A percentile compares a stretch with the other conserved stretches of the same genome.
phyloP scores from a whole-genome alignment of 2,329 filamentous ascomycete genomes.

The Berkeleyomyces basicola region DNA sequence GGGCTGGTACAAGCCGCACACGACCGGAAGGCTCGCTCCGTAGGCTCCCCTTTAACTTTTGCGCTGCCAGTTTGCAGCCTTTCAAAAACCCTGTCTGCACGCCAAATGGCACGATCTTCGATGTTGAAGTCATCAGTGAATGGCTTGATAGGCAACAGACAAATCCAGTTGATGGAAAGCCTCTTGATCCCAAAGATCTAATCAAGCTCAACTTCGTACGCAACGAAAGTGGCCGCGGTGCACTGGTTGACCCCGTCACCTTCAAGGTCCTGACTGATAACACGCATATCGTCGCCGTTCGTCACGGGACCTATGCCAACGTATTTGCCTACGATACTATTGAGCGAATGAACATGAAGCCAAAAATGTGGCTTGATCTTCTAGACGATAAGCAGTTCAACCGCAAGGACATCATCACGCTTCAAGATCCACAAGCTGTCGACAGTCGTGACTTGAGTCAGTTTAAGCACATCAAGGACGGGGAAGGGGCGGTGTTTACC shows the following conservation, averaged over 20 bases:
- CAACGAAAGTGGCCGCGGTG: conserved; percentile 49
- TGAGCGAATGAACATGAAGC: conserved; percentile 86
- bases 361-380: conserved; percentile 88
- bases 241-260: conserved; percentile 83
- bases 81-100: conserved; percentile 94
- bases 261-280: conserved; percentile 98
- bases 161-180: conserved; percentile 72
- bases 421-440: conserved; percentile 90
- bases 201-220: conserved; percentile 84
- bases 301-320: conserved; percentile 68
- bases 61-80: conserved; percentile 85
- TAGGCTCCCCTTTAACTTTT: conserved; percentile 93
- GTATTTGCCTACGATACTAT: conserved; percentile 95
- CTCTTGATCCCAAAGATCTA: conserved; percentile 64
- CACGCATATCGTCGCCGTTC: conserved; percentile 83
- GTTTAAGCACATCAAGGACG: conserved; percentile 81
- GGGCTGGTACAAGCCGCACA: conserved; percentile 46
- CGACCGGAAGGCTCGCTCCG: conserved; percentile 50
- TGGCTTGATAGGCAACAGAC: conserved; percentile 92
- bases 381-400: conserved; percentile 75
- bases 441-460: conserved; percentile 65
- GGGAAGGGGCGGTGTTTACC: conserved; percentile 49
- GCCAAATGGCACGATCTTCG: conserved; percentile 72
- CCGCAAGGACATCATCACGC: conserved; percentile 81
- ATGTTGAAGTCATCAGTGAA: conserved; percentile 80